Evolutionary conservation across 192 early-diverging fungal species (phyloP), one percentile per base, ranked within the genome.

Genomic region (Coemansia sp.): DNA sequence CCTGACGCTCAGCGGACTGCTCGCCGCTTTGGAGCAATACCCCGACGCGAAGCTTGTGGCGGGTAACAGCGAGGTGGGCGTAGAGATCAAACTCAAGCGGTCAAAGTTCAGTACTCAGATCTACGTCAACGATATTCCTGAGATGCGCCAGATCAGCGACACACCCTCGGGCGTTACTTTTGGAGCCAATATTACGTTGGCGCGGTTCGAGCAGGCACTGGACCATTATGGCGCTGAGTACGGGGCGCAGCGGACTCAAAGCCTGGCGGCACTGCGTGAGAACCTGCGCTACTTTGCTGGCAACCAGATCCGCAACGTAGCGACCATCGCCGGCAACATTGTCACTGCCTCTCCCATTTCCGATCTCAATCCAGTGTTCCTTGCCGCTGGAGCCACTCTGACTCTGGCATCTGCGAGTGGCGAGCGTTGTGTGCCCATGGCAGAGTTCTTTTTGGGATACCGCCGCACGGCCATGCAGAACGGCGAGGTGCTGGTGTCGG

Each of bases 321-420:
- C 95, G 9, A 89, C 90, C 12, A 84, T 95, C 65, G 95, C 90
- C 41, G 95, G 95, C 36, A 96, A 95, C 79, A 90, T 96, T 57
- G 89, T 87, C 18, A 95, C 94, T 5, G 94, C 94, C 20, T 92
- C 91, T 64, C 93, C 94, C 15, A 95, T 94, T 66, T 94, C 92
- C 16, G 94, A 96, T 71, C 82, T 96, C 62, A 96, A 95, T 77
- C 94, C 94, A 0, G 91, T 94, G 36, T 89, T 93, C 61, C 78
- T 96, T 13, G 89, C 93, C 9, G 77, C 89, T 33, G 87, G 81
- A 43, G 86, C 89, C 2, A 68, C 71, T 0, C 80, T 92, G 49
- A 87, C 66, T 12, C 66, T 77, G 53, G 75, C 76, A 27, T 79
- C 89, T 8, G 71, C 72, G 38, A 57, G 64, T 16, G 76, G 85